These are phyloP conservation scores for Mycosarcoma mackinlayi DNA, from an alignment of 1,284 basidiomycete genomes.

Conservation along the genomic window DNA sequence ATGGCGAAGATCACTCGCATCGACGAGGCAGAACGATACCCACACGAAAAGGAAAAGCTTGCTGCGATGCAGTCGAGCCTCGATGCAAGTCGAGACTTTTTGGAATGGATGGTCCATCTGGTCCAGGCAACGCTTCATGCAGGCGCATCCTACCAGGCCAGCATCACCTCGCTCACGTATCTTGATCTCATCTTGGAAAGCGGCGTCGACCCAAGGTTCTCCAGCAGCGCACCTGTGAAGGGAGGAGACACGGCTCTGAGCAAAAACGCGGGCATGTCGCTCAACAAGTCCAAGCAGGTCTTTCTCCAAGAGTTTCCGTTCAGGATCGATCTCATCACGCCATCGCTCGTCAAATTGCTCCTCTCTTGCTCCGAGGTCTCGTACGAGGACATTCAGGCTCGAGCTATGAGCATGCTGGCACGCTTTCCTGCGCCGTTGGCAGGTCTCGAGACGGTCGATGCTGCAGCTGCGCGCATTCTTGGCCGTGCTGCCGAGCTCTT, in stretches of 20 bases:
- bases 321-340: slow-evolving; percentile 28
- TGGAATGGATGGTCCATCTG: slow-evolving; percentile 38
- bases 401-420: slow-evolving; percentile 47
- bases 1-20: slow-evolving; percentile 40
- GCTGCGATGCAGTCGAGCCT: slow-evolving; percentile 17
- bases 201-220: slow-evolving; percentile 42
- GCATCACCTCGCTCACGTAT: slow-evolving; percentile 55
- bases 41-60: slow-evolving; percentile 39
- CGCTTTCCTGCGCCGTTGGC: slow-evolving; percentile 52
- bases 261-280: slow-evolving; percentile 48
- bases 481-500: slow-evolving; percentile 45
- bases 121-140: slow-evolving; percentile 52
- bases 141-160: slow-evolving; percentile 60
- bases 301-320: slow-evolving; percentile 50
- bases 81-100: slow-evolving; percentile 35
- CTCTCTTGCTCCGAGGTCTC: slow-evolving; percentile 57
- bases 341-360: slow-evolving; percentile 47
- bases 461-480: slow-evolving; percentile 37
- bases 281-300: slow-evolving; percentile 55
- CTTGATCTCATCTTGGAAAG: slow-evolving; percentile 55
- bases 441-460: slow-evolving; percentile 30
- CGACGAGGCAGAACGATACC: slow-evolving; percentile 31
- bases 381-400: slow-evolving; percentile 57
- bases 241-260: slow-evolving; percentile 22
- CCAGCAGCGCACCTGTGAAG: slow-evolving; percentile 12